phyloP scores from a whole-genome alignment of 352 stramenopile species.

The Pythium apleroticum region DNA sequence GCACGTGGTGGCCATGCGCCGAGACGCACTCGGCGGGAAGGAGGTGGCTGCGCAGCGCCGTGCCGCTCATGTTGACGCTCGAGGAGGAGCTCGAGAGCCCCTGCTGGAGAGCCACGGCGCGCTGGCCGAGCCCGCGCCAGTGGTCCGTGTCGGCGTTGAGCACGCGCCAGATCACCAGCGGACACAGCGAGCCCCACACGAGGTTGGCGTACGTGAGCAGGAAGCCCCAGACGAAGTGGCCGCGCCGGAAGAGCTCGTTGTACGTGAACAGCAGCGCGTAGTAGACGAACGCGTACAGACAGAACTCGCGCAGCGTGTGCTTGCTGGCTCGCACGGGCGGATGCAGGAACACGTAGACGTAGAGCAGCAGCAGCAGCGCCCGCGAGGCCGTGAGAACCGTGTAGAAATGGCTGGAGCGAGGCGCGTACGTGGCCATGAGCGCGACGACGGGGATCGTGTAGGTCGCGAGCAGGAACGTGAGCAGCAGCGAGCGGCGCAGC shows the following conservation, averaged over 20 bases:
- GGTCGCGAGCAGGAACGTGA: conserved; percentile 44
- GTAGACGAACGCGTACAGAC: conserved; percentile 38
- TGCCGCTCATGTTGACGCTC: not conserved
- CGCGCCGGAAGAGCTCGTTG: conserved; percentile 14
- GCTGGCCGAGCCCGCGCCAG: conserved; percentile 3
- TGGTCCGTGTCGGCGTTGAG: conserved; percentile 47
- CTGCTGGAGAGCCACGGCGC: conserved; percentile 49
- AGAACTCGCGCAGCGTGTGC: conserved; percentile 56
- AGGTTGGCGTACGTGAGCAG: conserved; percentile 3
- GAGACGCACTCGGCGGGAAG: conserved; percentile 28
- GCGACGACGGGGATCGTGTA: conserved; percentile 57
- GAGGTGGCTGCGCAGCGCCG: not conserved
- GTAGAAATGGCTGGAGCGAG: conserved; percentile 27
- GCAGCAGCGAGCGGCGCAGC: conserved; percentile 39
- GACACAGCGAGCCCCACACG: too few species aligned
- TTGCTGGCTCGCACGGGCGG: conserved; percentile 44
- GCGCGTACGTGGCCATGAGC: not conserved
- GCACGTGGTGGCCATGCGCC: conserved; percentile 45
- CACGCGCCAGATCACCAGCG: conserved; percentile 49
- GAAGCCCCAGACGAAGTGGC: conserved; percentile 20
- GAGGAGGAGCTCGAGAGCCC: conserved; percentile 1
- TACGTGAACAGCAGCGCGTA: conserved; percentile 24
- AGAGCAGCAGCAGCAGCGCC: conserved; percentile 34
- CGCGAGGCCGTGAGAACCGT: conserved; percentile 30
- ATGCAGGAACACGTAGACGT: conserved; percentile 41